Conservation (phyloP, 202 grass and related monocot genomes). For the Setaria italica region DNA sequence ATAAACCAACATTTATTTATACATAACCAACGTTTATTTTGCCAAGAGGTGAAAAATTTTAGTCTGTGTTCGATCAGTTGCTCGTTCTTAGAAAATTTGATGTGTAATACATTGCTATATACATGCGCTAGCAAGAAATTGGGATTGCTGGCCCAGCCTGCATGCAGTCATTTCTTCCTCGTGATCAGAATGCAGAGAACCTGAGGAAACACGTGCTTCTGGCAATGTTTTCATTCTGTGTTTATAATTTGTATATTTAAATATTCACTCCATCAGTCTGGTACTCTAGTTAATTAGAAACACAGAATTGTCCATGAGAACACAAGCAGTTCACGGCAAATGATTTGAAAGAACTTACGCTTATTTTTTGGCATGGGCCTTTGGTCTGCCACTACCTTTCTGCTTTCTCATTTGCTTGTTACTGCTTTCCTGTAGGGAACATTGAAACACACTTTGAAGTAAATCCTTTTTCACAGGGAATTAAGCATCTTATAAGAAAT, state of each 20-base stretch:
- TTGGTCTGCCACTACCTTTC: constrained; percentile 33
- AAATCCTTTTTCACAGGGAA: constrained; percentile 17
- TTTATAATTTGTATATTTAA: background rate
- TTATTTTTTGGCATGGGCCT: constrained; percentile 38
- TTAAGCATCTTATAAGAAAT: background rate
- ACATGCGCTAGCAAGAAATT: no score
- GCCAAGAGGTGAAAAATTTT: no score
- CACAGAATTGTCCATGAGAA: background rate
- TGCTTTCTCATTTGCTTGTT: constrained; percentile 55
- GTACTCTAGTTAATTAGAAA: background rate
- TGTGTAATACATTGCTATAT: no score
- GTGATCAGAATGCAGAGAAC: no score
- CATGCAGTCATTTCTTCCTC: no score
- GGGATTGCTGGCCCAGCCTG: no score
- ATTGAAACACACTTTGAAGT: background rate
- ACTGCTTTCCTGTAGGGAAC: constrained; percentile 43
- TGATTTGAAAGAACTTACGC: constrained; percentile 37
- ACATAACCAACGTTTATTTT: no score
- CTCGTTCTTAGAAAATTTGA: no score
- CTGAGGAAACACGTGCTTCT: no score
- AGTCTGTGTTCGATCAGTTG: no score
- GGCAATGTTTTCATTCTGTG: background rate
- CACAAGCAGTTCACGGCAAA: background rate
- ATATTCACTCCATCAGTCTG: background rate
- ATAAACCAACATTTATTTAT: no score